A percentile compares a stretch with the other conserved stretches of the same genome.
Evolutionary conservation across 352 stramenopile species (phyloP).

Genomic region (Phytophthora sp.): DNA sequence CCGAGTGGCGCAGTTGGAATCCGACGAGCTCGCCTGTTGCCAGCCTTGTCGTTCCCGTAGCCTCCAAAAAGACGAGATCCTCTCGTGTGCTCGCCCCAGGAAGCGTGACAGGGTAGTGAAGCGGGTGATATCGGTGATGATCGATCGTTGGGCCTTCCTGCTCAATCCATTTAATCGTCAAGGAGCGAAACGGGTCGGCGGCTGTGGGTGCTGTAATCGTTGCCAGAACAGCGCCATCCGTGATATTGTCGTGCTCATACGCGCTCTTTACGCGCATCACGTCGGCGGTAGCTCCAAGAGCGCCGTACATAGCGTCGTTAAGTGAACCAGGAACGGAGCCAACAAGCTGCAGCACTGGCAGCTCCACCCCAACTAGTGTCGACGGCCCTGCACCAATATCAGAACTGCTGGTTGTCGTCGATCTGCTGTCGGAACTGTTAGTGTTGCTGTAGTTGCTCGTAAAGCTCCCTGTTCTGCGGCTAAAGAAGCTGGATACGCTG

Average conservation of each 20-base stretch:
- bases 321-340: conserved; percentile 58
- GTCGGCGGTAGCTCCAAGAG: conserved; percentile 40
- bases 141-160: conserved; percentile 34
- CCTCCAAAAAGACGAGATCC: conserved; percentile 68
- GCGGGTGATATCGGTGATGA: conserved; percentile 39
- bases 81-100: conserved; percentile 41
- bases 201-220: conserved; percentile 49
- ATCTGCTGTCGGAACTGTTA: conserved; percentile 34
- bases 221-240: conserved; percentile 53
- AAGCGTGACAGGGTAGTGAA: conserved; percentile 47
- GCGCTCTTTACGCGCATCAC: conserved; percentile 54
- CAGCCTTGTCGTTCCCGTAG: conserved; percentile 51
- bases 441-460: conserved; percentile 33
- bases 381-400: conserved; percentile 13
- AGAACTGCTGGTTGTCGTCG: conserved; percentile 11
- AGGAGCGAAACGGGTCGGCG: conserved; percentile 51
- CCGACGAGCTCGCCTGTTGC: conserved; percentile 59
- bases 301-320: conserved; percentile 69
- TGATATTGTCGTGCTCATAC: conserved; percentile 54
- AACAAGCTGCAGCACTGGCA: conserved; percentile 48
- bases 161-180: conserved; percentile 72
- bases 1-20: conserved; percentile 68
- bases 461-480: conserved; percentile 32
- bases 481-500: conserved; percentile 33
- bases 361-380: conserved; percentile 17